Conservation (phyloP, 306 rosid species). For the cucumber (Cucumis sativus) region DNA sequence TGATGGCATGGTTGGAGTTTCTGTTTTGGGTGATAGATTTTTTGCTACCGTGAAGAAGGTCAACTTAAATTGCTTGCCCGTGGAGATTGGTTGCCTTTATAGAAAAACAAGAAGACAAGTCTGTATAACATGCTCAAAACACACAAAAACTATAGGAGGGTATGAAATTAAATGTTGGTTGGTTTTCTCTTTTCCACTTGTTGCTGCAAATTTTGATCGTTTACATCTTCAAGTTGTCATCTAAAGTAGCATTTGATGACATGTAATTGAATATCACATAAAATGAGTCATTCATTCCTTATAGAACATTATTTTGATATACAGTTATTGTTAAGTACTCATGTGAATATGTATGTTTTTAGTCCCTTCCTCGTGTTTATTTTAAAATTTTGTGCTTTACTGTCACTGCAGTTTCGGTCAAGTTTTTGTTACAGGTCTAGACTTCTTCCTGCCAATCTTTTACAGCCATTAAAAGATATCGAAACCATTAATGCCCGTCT, state of each 20-base stretch:
- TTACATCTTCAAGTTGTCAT: not conserved
- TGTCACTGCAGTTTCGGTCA: not conserved
- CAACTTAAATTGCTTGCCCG: not conserved
- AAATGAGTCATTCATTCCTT: not conserved
- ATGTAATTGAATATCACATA: not conserved
- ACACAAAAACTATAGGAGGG: constrained; percentile 98
- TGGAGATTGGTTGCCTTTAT: not conserved
- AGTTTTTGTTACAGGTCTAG: constrained; percentile 57
- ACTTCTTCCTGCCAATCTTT: constrained; percentile 96
- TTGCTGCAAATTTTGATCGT: constrained; percentile 1
- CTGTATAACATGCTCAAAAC: constrained; percentile 85
- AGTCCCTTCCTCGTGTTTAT: not conserved
- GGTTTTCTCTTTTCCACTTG: not conserved
- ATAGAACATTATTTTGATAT: not conserved
- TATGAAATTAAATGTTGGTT: constrained; percentile 25
- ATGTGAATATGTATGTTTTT: not conserved
- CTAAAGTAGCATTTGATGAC: not conserved
- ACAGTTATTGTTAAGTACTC: not conserved
- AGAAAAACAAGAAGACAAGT: constrained; percentile 59
- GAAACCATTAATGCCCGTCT: constrained; percentile 90
- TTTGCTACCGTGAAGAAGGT: constrained; percentile 70
- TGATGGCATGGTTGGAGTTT: constrained; percentile 64
- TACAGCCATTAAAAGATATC: constrained; percentile 92
- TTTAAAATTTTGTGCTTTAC: not conserved
- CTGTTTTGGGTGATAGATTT: constrained; percentile 62